Percentiles rank a stretch among this genome's conserved stretches.
Evolutionary conservation across 106 monocot species (phyloP).

Genomic region (Allium sativum): DNA sequence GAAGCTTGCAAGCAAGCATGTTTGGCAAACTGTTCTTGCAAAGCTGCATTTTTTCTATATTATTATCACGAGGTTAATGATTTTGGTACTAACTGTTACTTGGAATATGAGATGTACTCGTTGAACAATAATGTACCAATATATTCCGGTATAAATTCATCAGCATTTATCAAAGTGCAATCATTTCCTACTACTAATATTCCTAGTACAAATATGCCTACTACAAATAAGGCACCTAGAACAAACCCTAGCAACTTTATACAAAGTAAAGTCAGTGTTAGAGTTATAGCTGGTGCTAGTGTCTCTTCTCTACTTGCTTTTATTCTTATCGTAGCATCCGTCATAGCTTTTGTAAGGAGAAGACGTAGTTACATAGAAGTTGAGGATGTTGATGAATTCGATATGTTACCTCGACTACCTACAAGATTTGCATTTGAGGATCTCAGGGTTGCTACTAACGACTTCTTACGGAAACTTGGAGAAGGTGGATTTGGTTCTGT

Average conservation of each 20-base stretch:
- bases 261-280: neutral
- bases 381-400: conserved; percentile 12
- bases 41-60: conserved; percentile 31
- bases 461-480: conserved; percentile 3
- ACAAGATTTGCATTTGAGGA: conserved; percentile 29
- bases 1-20: conserved; percentile 38
- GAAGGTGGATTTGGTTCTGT: conserved; percentile 16
- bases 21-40: conserved; percentile 29
- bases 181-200: too few species aligned
- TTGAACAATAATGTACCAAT: too few species aligned
- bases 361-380: neutral
- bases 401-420: conserved; percentile 16
- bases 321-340: neutral
- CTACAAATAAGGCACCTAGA: neutral
- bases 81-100: conserved; percentile 33
- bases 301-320: neutral
- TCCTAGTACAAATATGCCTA: too few species aligned
- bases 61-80: too few species aligned
- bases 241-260: too few species aligned
- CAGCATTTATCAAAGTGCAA: conserved; percentile 39
- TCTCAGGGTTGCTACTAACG: conserved; percentile 12
- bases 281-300: too few species aligned
- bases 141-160: too few species aligned
- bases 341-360: conserved; percentile 2
- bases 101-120: conserved; percentile 26